phyloP scores from a whole-genome alignment of 2,329 filamentous ascomycete species.

The Acephala macrosclerotiorum region DNA sequence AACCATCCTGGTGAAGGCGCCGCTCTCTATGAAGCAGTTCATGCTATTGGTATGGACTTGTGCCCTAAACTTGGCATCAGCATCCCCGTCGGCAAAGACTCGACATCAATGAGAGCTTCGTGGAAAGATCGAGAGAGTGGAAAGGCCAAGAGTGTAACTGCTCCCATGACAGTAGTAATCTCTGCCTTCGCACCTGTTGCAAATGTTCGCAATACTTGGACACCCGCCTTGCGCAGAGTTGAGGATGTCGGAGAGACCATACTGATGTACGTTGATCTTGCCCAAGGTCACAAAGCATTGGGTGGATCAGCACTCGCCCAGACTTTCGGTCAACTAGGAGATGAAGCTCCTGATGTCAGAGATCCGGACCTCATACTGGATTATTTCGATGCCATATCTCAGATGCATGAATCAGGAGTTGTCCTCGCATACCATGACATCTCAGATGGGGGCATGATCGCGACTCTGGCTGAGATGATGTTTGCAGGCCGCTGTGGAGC shows the following conservation, averaged over 20 bases:
- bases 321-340: constrained; percentile 84
- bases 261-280: constrained; percentile 90
- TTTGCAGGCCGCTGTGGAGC: constrained; percentile 93
- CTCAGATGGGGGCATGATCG: constrained; percentile 91
- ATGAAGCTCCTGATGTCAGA: constrained; percentile 85
- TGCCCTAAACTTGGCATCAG: constrained; percentile 90
- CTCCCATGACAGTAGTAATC: constrained; percentile 89
- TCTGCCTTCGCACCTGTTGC: constrained; percentile 88
- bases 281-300: constrained; percentile 79
- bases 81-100: constrained; percentile 97
- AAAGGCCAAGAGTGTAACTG: constrained; percentile 83
- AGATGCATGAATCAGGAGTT: constrained; percentile 70
- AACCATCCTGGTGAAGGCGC: constrained; percentile 88
- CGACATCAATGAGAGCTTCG: constrained; percentile 98
- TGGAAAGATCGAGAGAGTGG: constrained; percentile 78
- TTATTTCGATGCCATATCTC: constrained; percentile 85
- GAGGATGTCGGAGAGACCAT: constrained; percentile 91
- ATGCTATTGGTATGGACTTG: constrained; percentile 90
- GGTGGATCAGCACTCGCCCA: constrained; percentile 93
- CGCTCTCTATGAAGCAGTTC: constrained; percentile 89
- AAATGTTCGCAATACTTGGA: constrained; percentile 89
- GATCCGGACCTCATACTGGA: constrained; percentile 83
- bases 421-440: constrained; percentile 95
- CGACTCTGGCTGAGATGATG: constrained; percentile 95
- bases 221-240: constrained; percentile 80